Evolutionary conservation across 176 grass and related monocot genomes (phyloP).

Genomic region (Cocos nucifera): DNA sequence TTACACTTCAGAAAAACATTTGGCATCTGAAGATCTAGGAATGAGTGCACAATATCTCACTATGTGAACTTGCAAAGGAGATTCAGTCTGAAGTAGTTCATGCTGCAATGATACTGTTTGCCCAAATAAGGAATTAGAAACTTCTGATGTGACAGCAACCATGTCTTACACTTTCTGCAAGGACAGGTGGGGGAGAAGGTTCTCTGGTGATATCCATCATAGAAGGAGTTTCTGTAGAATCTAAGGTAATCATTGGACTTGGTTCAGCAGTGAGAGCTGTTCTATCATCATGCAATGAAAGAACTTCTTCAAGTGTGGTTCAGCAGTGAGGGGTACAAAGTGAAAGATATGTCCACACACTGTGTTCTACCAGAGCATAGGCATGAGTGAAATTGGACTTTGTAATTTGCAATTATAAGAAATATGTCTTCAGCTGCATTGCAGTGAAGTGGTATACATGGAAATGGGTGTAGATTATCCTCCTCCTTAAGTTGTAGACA

Average conservation of each 20-base stretch:
- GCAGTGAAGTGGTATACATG: too few relatives aligned
- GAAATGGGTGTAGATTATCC: too few relatives aligned
- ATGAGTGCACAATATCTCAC: constrained; percentile 9
- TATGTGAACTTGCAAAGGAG: constrained; percentile 41
- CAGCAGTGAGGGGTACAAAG: background rate
- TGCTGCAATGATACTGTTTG: constrained; percentile 38
- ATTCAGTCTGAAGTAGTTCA: constrained; percentile 27
- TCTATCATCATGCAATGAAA: constrained; percentile 35
- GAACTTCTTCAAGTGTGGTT: constrained; percentile 30
- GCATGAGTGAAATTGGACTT: too few relatives aligned
- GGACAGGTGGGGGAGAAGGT: constrained; percentile 38
- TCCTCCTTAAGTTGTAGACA: too few relatives aligned
- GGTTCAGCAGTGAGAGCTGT: constrained; percentile 4
- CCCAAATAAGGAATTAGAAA: constrained; percentile 14
- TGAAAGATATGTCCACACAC: too few relatives aligned
- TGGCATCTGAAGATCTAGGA: too few relatives aligned
- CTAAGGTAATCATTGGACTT: constrained; percentile 17
- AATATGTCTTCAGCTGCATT: too few relatives aligned
- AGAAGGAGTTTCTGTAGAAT: constrained; percentile 22
- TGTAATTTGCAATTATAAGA: too few relatives aligned
- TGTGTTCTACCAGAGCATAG: too few relatives aligned
- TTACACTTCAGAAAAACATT: too few relatives aligned
- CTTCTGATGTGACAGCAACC: constrained; percentile 13
- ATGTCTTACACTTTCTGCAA: constrained; percentile 38
- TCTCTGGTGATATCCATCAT: constrained; percentile 45